Conservation (phyloP, 371 early-diverging fungal genomes). For the Mucor piriformis region DNA sequence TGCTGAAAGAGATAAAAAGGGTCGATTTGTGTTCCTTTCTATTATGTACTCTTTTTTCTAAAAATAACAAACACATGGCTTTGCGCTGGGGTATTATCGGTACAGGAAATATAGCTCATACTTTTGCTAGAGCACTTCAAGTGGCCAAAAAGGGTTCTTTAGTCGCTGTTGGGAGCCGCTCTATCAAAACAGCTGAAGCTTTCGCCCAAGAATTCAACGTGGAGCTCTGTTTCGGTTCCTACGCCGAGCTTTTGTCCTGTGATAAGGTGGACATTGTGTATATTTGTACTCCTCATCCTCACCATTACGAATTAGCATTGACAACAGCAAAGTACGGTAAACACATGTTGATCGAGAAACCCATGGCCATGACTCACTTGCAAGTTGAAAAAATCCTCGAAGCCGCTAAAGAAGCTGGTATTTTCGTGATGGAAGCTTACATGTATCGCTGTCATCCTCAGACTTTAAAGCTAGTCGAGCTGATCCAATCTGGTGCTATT, state of each 20-base stretch:
- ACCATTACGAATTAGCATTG: constrained; percentile 45
- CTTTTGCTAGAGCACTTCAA: constrained; percentile 44
- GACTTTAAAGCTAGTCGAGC: constrained; percentile 33
- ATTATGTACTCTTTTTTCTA: not conserved
- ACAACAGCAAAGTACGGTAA: constrained; percentile 40
- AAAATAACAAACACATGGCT: not conserved
- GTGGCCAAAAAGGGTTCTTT: constrained; percentile 32
- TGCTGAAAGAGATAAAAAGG: not conserved
- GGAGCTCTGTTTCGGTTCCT: constrained; percentile 33
- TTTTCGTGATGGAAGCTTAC: constrained; percentile 55
- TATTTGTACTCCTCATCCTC: constrained; percentile 51
- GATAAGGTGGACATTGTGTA: constrained; percentile 50
- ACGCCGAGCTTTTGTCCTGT: constrained; percentile 36
- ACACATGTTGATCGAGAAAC: constrained; percentile 56
- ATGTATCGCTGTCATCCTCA: constrained; percentile 59
- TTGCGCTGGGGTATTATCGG: constrained; percentile 53
- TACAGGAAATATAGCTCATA: constrained; percentile 52
- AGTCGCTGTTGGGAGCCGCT: constrained; percentile 50
- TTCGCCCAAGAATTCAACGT: constrained; percentile 40
- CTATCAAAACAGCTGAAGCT: constrained; percentile 27
- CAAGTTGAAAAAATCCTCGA: constrained; percentile 41
- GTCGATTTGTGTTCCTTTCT: not conserved
- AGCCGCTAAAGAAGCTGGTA: constrained; percentile 28
- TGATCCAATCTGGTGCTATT: constrained; percentile 34
- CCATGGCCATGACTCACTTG: constrained; percentile 47